Base-by-base conservation (phyloP, 306 rosid genomes). In the Datisca glomerata region DNA sequence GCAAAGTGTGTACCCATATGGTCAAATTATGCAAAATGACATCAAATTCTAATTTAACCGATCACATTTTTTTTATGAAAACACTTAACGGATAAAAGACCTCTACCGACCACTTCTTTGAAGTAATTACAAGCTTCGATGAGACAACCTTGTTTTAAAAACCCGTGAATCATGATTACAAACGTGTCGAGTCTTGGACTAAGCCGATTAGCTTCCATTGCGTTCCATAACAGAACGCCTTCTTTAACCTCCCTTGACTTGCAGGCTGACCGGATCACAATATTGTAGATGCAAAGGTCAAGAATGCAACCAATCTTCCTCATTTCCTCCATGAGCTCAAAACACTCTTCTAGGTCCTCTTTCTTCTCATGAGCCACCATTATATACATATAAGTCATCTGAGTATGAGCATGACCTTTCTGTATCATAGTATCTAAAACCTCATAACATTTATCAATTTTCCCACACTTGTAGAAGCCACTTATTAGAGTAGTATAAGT, bases 381-480 rank as follows among this genome's bases (percentile, higher is more conserved):
- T 31, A 86, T 67, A 45, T 71, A 75, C 65, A 70, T 32, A 60
- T 72, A 86, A 61, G 66, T 81, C 48, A 55, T 52, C 68, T 75
- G 86, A 70, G 64, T 72, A 3, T 86, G 93, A 31, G 20, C 20
- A 60, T 61, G 74, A 31, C 93, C 89, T 40, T 61, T 66, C 61
- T 61, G 79, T 47, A 75, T 63, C 93, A 86, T 86, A 60, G 55
- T 56, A 64, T 73, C 91, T 70, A 86, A 64, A 43, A 78, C 70
- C 55, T 81, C 86, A 56, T 81, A 78, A 41, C 72, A 79, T 65
- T 42, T 72, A 44, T 63, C 70, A 48, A 75, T 72, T 61, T 78
- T 86, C 5, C 93, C 93, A 78, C 83, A 78, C 59, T 65, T 81
- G 59, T 91, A 78, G 61, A 86, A 75, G 43, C 93, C 94, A 63